Evolutionary conservation across 441 rosid species (phyloP).

Genomic region (Viola pubescens): DNA sequence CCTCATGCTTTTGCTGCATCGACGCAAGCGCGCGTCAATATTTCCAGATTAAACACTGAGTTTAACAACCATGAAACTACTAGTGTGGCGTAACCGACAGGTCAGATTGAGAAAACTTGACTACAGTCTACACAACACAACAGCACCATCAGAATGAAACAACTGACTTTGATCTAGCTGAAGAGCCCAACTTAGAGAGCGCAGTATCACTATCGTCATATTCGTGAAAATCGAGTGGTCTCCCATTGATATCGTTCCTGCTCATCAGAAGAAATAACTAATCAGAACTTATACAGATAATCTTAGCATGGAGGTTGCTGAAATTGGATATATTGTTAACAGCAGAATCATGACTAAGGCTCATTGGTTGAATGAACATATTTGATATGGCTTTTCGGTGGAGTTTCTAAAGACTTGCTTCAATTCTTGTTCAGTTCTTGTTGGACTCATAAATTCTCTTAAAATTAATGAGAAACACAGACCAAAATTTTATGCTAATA

Average conservation of each 20-base stretch:
- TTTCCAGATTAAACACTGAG: no score
- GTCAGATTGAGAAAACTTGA: background rate
- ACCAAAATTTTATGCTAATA: no score
- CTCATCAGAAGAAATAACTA: constrained; percentile 1
- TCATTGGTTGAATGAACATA: no score
- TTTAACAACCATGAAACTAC: no score
- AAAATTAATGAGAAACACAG: no score
- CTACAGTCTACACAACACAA: background rate
- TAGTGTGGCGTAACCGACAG: background rate
- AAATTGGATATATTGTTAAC: background rate
- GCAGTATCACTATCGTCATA: constrained; percentile 58
- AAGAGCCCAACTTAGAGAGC: constrained; percentile 38
- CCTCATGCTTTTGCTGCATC: no score
- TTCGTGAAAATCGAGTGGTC: constrained; percentile 35
- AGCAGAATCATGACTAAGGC: background rate
- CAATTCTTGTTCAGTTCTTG: no score
- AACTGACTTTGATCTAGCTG: constrained; percentile 46
- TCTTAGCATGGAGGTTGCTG: background rate
- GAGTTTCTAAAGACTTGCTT: no score
- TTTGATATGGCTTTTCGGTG: no score
- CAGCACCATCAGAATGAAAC: constrained; percentile 37
- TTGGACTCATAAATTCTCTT: no score
- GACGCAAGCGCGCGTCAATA: no score
- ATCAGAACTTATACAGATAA: background rate
- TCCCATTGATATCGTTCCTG: constrained; percentile 36